Conservation (phyloP, 2,329 filamentous ascomycete genomes). For the Pseudogymnoascus sp. region DNA sequence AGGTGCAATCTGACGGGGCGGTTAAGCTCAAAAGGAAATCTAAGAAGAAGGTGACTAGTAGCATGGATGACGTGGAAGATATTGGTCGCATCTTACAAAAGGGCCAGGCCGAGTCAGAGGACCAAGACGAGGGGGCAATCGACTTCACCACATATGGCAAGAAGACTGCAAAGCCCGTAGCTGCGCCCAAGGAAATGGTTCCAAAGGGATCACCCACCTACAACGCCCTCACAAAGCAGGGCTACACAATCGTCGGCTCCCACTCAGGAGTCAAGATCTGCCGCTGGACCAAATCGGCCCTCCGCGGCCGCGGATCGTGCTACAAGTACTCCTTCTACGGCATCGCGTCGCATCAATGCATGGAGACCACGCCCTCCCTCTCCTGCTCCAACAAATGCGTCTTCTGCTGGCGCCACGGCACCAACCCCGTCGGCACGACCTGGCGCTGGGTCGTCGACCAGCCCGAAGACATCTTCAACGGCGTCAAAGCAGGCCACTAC, state of each 20-base stretch:
- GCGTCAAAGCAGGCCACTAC: constrained; percentile 87
- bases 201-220: constrained; percentile 84
- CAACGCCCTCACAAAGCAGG: constrained; percentile 84
- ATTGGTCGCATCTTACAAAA: constrained; percentile 57
- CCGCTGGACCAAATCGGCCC: constrained; percentile 94
- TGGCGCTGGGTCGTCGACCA: constrained; percentile 96
- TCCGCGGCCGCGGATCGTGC: constrained; percentile 86
- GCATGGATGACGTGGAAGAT: constrained; percentile 76
- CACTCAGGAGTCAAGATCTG: constrained; percentile 97
- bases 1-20: constrained; percentile 60
- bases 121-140: constrained; percentile 50
- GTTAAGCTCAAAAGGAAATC: constrained; percentile 34
- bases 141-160: constrained; percentile 74
- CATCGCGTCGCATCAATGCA: constrained; percentile 91
- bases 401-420: constrained; percentile 97
- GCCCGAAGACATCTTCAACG: constrained; percentile 79
- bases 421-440: constrained; percentile 90
- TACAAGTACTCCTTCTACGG: constrained; percentile 98
- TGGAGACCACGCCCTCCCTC: constrained; percentile 93
- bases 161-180: constrained; percentile 33
- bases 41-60: constrained; percentile 36
- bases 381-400: constrained; percentile 98
- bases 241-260: constrained; percentile 88
- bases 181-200: constrained; percentile 77
- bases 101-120: constrained; percentile 30